Base-by-base conservation (phyloP, 306 rosid species). In the Trifolium fragiferum region DNA sequence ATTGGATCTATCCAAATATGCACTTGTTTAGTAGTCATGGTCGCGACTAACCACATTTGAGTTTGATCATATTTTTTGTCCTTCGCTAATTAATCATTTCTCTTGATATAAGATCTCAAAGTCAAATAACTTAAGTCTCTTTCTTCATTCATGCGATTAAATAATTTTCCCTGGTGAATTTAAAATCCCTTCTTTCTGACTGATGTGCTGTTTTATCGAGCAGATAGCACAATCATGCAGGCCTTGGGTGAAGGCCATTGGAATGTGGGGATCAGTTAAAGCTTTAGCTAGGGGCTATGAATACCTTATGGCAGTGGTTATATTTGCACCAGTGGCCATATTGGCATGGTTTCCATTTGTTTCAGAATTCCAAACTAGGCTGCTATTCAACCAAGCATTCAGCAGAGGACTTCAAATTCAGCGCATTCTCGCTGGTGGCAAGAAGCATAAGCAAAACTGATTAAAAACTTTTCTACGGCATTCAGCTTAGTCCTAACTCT, bases 331-430 rank as follows among this genome's bases (percentile, higher is more conserved):
- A 7, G 96, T 92, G 64, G 95, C 90, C 43, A 78, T 90, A 70
- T 78, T 94, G 81, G 96, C 97, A 11, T 91, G 98, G 97, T 92
- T 94, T 87, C 97, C 97, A 32, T 94, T 91, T 79, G 98, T 91
- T 43, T 84, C 98, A 6, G 98, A 92, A 81, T 94, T 92, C 87
- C 97, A 94, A 78, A 90, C 96, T 33, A 82, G 98, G 86, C 87
- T 94, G 41, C 87, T 94, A 9, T 94, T 87, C 90, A 94, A 94
- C 86, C 99, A 94, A 85, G 99, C 99, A 19, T 94, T 94, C 87
- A 94, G 99, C 80, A 69, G 97, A 78, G 97, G 99, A 47, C 99
- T 94, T 76, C 97, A 94, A 81, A 94, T 94, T 76, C 97, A 92
- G 75, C 91, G 96, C 27, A 92, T 94, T 82, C 83, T 94, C 66